These are phyloP conservation scores for Magnaporthiopsis incrustans DNA, from an alignment of 2,329 filamentous ascomycete species.

Conservation along the genomic window DNA sequence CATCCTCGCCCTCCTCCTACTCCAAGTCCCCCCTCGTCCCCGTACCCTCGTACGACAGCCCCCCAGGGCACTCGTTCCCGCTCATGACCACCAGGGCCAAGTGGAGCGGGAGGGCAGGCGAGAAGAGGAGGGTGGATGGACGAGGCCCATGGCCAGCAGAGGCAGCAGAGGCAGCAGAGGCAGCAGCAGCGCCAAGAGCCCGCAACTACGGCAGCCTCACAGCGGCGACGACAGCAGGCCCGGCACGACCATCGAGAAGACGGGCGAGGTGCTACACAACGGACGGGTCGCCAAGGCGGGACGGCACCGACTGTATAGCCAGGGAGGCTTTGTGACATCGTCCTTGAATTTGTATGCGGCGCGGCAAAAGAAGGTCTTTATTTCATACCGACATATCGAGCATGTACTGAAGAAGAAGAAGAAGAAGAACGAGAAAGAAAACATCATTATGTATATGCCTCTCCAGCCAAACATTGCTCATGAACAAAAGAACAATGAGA, in stretches of 20 bases:
- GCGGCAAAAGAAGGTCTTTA: background rate
- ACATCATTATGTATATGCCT: too few species aligned
- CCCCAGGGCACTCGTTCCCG: constrained; percentile 1
- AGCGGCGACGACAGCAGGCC: constrained; percentile 9
- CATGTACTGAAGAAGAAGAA: too few species aligned
- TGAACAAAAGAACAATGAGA: background rate
- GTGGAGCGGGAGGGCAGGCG: background rate
- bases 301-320: constrained; percentile 1
- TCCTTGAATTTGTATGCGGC: background rate
- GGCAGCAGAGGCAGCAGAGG: background rate
- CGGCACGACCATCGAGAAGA: constrained; percentile 10
- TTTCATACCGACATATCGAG: background rate
- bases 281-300: constrained; percentile 4
- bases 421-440: too few species aligned
- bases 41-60: background rate
- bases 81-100: background rate
- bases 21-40: background rate
- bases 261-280: constrained; percentile 6
- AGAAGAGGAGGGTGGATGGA: background rate
- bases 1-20: background rate
- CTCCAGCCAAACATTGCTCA: background rate
- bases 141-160: background rate
- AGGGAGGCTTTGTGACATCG: background rate
- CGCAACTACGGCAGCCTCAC: background rate
- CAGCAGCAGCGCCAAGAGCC: background rate